These are phyloP conservation scores for Aegilops longissima DNA, from an alignment of 176 grass and related monocot species.

Conservation along the genomic window DNA sequence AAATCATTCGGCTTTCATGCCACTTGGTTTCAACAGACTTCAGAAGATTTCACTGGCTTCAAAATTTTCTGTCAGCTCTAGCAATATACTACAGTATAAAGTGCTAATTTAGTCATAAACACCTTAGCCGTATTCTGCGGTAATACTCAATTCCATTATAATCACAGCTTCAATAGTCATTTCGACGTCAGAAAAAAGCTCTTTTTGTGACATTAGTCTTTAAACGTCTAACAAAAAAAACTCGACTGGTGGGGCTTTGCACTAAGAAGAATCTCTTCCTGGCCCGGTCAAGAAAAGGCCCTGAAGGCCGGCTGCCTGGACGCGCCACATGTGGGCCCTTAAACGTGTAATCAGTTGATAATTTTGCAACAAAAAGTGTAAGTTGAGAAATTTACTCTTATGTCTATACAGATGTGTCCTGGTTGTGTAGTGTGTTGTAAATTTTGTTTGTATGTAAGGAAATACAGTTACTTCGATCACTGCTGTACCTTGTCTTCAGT, in stretches of 20 bases:
- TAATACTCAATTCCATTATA: not conserved
- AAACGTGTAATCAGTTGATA: not conserved
- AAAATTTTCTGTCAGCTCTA: not conserved
- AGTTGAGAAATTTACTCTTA: no score
- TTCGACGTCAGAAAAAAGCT: not conserved
- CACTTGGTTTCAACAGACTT: not conserved
- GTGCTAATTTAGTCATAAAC: not conserved
- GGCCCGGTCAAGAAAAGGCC: not conserved
- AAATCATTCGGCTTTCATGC: not conserved
- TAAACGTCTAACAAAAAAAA: no score
- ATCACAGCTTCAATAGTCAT: conserved; percentile 11
- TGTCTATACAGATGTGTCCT: not conserved
- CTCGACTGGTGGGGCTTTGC: no score
- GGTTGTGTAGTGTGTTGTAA: not conserved
- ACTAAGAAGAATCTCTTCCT: not conserved
- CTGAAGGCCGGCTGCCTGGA: no score
- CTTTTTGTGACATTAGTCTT: not conserved
- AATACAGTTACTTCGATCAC: no score
- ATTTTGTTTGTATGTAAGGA: no score
- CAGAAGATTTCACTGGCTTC: not conserved
- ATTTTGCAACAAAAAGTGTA: not conserved
- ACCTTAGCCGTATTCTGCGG: not conserved
- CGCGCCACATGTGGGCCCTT: not conserved
- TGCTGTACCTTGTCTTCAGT: no score
- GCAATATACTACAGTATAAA: no score